Conservation (phyloP, 2,329 filamentous ascomycete genomes). For the Sporothrix humicola region DNA sequence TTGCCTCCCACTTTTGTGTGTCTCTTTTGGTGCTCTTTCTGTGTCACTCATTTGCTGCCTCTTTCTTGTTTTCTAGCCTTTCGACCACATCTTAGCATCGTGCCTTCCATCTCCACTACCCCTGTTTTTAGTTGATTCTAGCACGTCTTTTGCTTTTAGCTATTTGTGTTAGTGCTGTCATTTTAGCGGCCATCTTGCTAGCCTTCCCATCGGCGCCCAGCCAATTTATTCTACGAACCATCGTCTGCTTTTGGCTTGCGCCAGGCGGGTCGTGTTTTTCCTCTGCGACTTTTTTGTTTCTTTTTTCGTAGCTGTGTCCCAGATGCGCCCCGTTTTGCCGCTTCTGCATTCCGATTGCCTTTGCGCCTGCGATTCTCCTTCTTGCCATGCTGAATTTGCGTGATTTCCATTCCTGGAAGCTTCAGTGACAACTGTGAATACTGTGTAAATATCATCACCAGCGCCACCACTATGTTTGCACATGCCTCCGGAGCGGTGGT, state of each 20-base stretch:
- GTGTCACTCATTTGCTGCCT: too few relatives aligned
- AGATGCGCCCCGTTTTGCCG: neutral
- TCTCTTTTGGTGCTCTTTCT: neutral
- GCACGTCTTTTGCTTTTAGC: neutral
- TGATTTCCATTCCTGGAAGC: too few relatives aligned
- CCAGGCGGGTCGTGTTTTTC: neutral
- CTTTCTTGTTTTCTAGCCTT: neutral
- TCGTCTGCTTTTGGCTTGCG: slow-evolving; percentile 7
- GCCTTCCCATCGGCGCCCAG: slow-evolving; percentile 15
- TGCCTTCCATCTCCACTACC: slow-evolving; percentile 21
- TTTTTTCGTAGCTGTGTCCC: neutral
- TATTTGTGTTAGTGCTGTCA: slow-evolving; percentile 20
- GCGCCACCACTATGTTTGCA: too few relatives aligned
- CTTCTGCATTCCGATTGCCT: neutral
- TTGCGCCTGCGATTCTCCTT: slow-evolving; percentile 3
- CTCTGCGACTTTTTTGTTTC: neutral
- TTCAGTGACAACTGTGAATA: too few relatives aligned
- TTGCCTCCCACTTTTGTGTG: neutral
- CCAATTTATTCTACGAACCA: slow-evolving; percentile 18
- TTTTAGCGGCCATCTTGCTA: slow-evolving; percentile 5
- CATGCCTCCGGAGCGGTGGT: neutral
- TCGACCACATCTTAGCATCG: neutral
- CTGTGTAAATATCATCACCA: too few relatives aligned
- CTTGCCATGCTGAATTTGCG: neutral
- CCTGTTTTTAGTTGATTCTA: slow-evolving; percentile 27